Evolutionary conservation across 305 asterid genomes (phyloP), one percentile per base, ranked within the genome.

Genomic region (Solanum chacoense): DNA sequence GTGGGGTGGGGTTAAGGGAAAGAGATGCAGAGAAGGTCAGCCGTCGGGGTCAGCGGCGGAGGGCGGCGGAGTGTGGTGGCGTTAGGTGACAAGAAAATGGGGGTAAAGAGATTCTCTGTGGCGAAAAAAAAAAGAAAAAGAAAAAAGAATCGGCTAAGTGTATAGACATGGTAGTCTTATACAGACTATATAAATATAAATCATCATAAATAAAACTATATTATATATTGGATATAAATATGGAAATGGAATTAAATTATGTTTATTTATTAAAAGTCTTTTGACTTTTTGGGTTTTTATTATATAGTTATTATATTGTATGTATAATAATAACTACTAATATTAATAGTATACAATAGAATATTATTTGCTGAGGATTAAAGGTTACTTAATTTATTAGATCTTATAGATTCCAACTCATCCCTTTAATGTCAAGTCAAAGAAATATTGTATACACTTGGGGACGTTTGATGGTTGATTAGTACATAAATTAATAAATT

Each of bases 51-150:
- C 93, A 91, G 91, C 90, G 65, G 90, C 75, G 55, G 88, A 7
- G 24, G 11, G 24, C 4, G 67, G n/a, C 12, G 32, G 88, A 29
- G 71, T 80, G 35, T 11, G 86, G 90, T 87, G 91, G 90, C 88
- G 92, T 83, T 92, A 63, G 95, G 96, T 89, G 92, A 91, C 94
- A 91, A 91, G 91, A 90, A 65, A 79, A 79, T 79, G 35, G 24
- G 92, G 87, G 92, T 80, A 88, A 88, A 36, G 36, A 88, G 87
- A 85, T 86, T 89, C 89, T 86, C 55, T 16, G 36, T 29, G 90
- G 90, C 11, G 74, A 18, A 11, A 67, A 11, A 3, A 3, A 29
- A 63, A 38, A 6, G 0, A 63, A 36, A 34, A 14, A 13, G 3
- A 37, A 85, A 31, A 22, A 78, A 75, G 16, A 76, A 36, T 40